These are phyloP conservation scores for Drechslerella stenobrocha DNA, from an alignment of 2,329 filamentous ascomycete genomes.

Conservation along the genomic window DNA sequence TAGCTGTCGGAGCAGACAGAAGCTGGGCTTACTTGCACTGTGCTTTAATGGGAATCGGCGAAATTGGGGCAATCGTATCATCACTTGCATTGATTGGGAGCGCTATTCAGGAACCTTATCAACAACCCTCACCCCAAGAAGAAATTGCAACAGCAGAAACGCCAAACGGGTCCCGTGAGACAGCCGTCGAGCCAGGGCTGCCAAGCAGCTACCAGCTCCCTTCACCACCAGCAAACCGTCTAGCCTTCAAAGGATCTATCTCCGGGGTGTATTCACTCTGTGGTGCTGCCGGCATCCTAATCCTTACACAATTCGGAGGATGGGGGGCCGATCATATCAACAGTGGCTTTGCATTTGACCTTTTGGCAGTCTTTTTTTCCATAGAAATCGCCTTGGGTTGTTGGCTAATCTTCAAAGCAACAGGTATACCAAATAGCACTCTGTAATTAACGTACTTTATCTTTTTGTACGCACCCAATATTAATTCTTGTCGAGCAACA, in stretches of 20 bases:
- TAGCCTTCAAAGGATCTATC: conserved; percentile 85
- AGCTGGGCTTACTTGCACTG: conserved; percentile 70
- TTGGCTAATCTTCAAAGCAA: conserved; percentile 44
- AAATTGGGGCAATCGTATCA: conserved; percentile 95
- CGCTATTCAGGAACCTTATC: conserved; percentile 63
- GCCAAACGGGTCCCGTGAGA: conserved; percentile 18
- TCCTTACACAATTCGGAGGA: conserved; percentile 89
- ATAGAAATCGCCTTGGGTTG: conserved; percentile 43
- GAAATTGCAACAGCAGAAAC: conserved; percentile 49
- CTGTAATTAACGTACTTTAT: conserved; percentile 16
- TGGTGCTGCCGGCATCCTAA: conserved; percentile 83
- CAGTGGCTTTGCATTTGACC: conserved; percentile 41
- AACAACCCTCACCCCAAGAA: conserved; percentile 14
- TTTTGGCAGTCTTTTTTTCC: conserved; percentile 45
- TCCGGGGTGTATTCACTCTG: conserved; percentile 91
- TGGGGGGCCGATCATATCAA: conserved; percentile 55
- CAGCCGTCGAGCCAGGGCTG: conserved; percentile 27
- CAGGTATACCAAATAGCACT: conserved; percentile 21
- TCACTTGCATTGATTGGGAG: conserved; percentile 84
- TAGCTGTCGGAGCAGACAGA: conserved; percentile 65
- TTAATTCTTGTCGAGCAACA: conserved; percentile 8
- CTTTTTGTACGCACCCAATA: not conserved
- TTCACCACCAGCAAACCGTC: conserved; percentile 54
- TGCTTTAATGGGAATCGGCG: conserved; percentile 80
- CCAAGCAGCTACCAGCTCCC: conserved; percentile 12